These are phyloP conservation scores for Fistulifera pelliculosa DNA, from an alignment of 108 stramenopile genomes.

Conservation along the genomic window DNA sequence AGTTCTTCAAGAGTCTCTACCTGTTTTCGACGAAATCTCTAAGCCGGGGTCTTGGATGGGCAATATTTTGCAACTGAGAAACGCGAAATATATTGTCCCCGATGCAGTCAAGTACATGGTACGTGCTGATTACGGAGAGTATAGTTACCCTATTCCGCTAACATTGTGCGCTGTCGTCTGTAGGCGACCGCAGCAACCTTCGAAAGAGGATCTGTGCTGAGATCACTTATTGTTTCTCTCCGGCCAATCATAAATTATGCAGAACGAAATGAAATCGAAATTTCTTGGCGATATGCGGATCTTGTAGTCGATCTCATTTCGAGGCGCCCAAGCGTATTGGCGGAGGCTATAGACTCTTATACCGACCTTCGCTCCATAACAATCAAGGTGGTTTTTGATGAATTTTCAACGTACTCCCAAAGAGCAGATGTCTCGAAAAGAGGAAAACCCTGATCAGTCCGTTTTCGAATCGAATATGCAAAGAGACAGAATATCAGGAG, in stretches of 20 bases:
- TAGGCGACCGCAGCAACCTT: constrained; percentile 36
- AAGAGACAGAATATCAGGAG: too few species aligned
- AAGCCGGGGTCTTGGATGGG: constrained; percentile 27
- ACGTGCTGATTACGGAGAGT: constrained; percentile 2
- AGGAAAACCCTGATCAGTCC: too few species aligned
- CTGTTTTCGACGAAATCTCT: not conserved
- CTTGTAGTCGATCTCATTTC: constrained; percentile 49
- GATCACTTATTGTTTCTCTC: constrained; percentile 33
- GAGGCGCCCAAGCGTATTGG: constrained; percentile 45
- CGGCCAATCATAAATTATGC: constrained; percentile 28
- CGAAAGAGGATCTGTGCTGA: constrained; percentile 52
- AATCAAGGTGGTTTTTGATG: constrained; percentile 17
- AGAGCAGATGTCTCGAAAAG: too few species aligned
- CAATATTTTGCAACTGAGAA: constrained; percentile 19
- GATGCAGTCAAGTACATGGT: constrained; percentile 34
- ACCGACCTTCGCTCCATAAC: constrained; percentile 37
- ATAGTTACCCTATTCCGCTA: not conserved
- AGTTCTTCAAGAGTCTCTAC: constrained; percentile 55
- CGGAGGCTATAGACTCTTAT: constrained; percentile 40
- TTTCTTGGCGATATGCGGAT: constrained; percentile 26
- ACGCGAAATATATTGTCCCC: constrained; percentile 28
- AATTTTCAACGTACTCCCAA: too few species aligned
- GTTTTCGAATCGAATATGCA: too few species aligned
- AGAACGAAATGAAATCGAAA: constrained; percentile 14
- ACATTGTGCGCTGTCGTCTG: not conserved